Evolutionary conservation across 768 basidiomycete genomes (phyloP).

Genomic region (Phylloporus arenicola): DNA sequence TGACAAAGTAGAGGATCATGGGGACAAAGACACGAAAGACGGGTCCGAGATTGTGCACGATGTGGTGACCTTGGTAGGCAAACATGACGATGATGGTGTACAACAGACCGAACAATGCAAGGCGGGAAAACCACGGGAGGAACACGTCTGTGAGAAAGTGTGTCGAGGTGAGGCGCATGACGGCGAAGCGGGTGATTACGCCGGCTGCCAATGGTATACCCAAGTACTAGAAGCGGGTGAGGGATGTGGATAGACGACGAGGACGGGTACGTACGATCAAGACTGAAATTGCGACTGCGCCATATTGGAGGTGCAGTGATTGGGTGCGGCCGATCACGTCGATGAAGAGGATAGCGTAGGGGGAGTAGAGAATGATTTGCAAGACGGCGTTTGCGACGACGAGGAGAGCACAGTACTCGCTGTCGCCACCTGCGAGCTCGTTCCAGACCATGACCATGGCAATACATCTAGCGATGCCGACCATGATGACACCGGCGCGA

Average conservation of each 20-base stretch:
- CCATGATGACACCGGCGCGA: slow-evolving; percentile 76
- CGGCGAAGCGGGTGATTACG: slow-evolving; percentile 56
- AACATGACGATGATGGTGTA: slow-evolving; percentile 80
- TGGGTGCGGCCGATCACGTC: slow-evolving; percentile 54
- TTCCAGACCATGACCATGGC: slow-evolving; percentile 86
- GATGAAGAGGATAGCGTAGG: slow-evolving; percentile 68
- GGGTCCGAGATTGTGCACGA: slow-evolving; percentile 65
- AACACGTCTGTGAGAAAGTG: slow-evolving; percentile 52
- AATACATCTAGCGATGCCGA: slow-evolving; percentile 43
- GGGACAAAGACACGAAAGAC: slow-evolving; percentile 82
- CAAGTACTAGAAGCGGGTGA: slow-evolving; percentile 48
- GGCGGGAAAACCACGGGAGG: slow-evolving; percentile 61
- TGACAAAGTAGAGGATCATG: slow-evolving; percentile 67
- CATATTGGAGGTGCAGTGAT: slow-evolving; percentile 46
- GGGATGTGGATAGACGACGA: neutral
- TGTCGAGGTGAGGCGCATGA: slow-evolving; percentile 43
- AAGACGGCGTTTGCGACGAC: slow-evolving; percentile 77
- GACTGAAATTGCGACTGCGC: slow-evolving; percentile 58
- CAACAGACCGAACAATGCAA: slow-evolving; percentile 69
- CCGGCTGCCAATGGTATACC: slow-evolving; percentile 78
- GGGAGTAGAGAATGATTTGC: slow-evolving; percentile 67
- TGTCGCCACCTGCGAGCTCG: slow-evolving; percentile 61
- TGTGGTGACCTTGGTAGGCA: slow-evolving; percentile 63
- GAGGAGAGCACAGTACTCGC: slow-evolving; percentile 70
- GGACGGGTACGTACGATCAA: slow-evolving; percentile 53